Percentiles rank a stretch among this genome's conserved stretches.
Evolutionary conservation across 176 grass and related monocot genomes (phyloP).

Genomic region (Chrysopogon serrulatus): DNA sequence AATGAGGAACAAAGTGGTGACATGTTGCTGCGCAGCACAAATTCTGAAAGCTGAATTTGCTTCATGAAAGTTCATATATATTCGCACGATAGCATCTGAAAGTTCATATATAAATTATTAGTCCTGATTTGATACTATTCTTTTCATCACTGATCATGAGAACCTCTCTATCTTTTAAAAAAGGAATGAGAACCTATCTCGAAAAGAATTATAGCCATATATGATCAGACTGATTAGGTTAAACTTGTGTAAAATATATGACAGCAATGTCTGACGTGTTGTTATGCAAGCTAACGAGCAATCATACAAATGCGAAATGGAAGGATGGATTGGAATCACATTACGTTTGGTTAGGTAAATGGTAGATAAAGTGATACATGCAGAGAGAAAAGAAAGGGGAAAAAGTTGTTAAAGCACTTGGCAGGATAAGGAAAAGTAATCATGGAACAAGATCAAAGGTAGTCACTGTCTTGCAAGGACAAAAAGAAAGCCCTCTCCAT

Average conservation of each 20-base stretch:
- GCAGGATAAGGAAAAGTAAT: slow-evolving; percentile 28
- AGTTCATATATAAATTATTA: background rate
- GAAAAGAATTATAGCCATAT: slow-evolving; percentile 3
- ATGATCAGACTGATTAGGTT: slow-evolving; percentile 17
- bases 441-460: slow-evolving; percentile 28
- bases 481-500: slow-evolving; percentile 12
- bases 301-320: slow-evolving; percentile 13
- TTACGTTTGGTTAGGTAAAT: slow-evolving; percentile 27
- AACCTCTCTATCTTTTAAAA: background rate
- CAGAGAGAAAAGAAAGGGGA: background rate
- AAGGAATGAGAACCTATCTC: too few species aligned
- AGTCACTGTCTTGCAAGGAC: slow-evolving; percentile 26
- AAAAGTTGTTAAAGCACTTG: slow-evolving; percentile 28
- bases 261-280: background rate
- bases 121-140: slow-evolving; percentile 19
- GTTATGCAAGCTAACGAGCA: slow-evolving; percentile 11
- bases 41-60: background rate
- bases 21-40: background rate
- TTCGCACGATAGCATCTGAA: background rate
- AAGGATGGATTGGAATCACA: background rate
- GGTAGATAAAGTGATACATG: slow-evolving; percentile 25
- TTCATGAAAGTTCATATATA: background rate
- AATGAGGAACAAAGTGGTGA: background rate
- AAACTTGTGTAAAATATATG: slow-evolving; percentile 15
- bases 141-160: slow-evolving; percentile 12